Evolutionary conservation across 1,284 basidiomycete genomes (phyloP).

Genomic region (Sparassis latifolia): DNA sequence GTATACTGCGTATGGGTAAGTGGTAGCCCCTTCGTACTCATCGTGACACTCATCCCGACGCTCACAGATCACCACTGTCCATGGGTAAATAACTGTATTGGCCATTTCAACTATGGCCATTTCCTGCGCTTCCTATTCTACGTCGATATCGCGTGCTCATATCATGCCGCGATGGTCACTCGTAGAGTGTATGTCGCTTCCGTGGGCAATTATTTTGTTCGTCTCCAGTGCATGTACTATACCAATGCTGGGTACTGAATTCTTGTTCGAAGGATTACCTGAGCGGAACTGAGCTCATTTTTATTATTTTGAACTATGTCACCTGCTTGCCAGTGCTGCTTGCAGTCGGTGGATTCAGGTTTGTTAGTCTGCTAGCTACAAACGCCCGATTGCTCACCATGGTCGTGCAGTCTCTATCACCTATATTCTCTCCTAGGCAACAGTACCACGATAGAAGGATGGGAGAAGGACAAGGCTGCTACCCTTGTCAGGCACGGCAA

Average conservation of each 20-base stretch:
- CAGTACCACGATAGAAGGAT: slow-evolving; percentile 93
- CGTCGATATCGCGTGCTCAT: slow-evolving; percentile 83
- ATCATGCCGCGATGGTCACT: slow-evolving; percentile 77
- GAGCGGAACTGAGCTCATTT: slow-evolving; percentile 55
- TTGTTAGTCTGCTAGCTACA: slow-evolving; percentile 4
- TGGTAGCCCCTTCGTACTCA: slow-evolving; percentile 1
- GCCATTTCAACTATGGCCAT: slow-evolving; percentile 84
- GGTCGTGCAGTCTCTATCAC: slow-evolving; percentile 60
- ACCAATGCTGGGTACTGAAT: no score
- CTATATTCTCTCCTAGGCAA: slow-evolving; percentile 78
- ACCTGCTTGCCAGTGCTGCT: slow-evolving; percentile 82
- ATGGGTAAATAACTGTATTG: slow-evolving; percentile 89
- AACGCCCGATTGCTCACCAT: neutral
- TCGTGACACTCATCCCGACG: neutral
- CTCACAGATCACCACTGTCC: slow-evolving; percentile 83
- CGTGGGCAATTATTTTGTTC: slow-evolving; percentile 46
- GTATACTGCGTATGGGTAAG: slow-evolving; percentile 76
- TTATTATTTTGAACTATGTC: slow-evolving; percentile 85
- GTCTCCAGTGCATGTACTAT: slow-evolving; percentile 11
- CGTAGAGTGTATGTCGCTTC: slow-evolving; percentile 51
- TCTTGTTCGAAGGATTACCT: no score
- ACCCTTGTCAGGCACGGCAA: slow-evolving; percentile 82
- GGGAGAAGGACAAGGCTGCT: slow-evolving; percentile 95
- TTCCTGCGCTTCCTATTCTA: slow-evolving; percentile 91
- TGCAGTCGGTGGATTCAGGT: slow-evolving; percentile 84